Base-by-base conservation (phyloP, 1,284 basidiomycete genomes). In the Cryptococcus neoformans region DNA sequence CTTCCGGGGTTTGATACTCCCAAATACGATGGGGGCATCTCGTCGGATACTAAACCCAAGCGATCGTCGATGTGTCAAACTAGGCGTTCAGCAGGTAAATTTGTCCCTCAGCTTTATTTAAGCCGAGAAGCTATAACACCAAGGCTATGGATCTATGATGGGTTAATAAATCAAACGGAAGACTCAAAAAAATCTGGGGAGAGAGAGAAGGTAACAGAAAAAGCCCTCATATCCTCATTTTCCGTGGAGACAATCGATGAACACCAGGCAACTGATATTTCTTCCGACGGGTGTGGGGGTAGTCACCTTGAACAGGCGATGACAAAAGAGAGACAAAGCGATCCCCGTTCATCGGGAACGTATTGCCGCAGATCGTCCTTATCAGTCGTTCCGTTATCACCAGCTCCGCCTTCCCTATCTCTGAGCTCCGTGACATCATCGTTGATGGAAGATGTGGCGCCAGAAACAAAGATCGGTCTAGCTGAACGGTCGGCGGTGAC, bases 131-230 rank as follows among this genome's bases (percentile, higher is more conserved):
- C 59, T 6, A 54, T 57, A 12, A 58, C 59, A 4, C 56, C 62
- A 3, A 59, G 55, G 44, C 46, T 60, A 14, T 63, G 62, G 62
- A 42, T 60, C 21, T 59, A 59, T 41, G 57, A 56, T 12, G 56
- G 60, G 6, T 28, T 51, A 2, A 36, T 60, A 28, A 54, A 54
- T 39, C 16, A 55, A 37, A 57, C 57, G 28, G 56, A 52, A 7
- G 54, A 46, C 44, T 44, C 16, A 17, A 44, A 44, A 42, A 39
- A 37, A 6, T 12, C 37, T 4, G 28, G 41, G 11, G 16, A 49
- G 41, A 12, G 14, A 12, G 39, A 44, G 14, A 44, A 47, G 49
- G 44, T 28, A 28, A 28, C 28, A 28, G 28, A 28, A 28, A 28
- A 28, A 28, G 28, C 28, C 3, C 28, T 28, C 28, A 28, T 28